Base-by-base conservation (phyloP, 208 protist species). In the Crithidia mellificae region DNA sequence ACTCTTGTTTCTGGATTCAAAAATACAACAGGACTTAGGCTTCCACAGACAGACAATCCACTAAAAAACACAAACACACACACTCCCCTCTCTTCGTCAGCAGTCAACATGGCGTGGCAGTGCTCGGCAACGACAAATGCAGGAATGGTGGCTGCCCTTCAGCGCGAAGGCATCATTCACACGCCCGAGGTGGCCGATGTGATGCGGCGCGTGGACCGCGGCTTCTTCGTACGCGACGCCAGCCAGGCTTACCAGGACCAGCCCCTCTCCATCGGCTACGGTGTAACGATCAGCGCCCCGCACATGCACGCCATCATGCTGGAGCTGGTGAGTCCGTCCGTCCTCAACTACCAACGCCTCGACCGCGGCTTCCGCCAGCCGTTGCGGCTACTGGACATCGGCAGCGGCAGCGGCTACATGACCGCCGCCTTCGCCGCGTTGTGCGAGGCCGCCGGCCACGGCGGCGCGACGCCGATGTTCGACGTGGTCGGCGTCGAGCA, bases 221-320 rank as follows among this genome's bases (percentile, higher is more conserved):
- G 68, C 14, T 87, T 87, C 77, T 97, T 94, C 65, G 70, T 92
- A 30, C 77, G 72, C 3, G 29, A 65, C 6, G 25, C 15, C n/a
- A 9, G 6, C 5, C 51, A 73, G 6, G 87, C 89, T 0, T 97
- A 96, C 72, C 64, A 65, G 5, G 90, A 97, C 70, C 29, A 39
- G 30, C 93, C 93, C 24, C 68, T 87, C 36, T 72, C 85, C n/a
- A 94, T 97, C 64, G 89, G 89, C 25, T 84, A 91, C 61, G 70
- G 77, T 38, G 90, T 83, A 12, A 95, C 93, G 2, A 96, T 96
- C 56, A 94, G 89, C 49, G 93, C 93, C 1, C 93, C 93, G 17
- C 93, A 97, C 71, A 97, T 97, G 88, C 93, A 97, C 65, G 93
- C 91, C 7, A 93, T 91, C 24, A 91, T 88, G 79, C 52, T 95